Percentiles rank a stretch among this genome's conserved stretches.
These are phyloP conservation scores for Aspergillus versicolor DNA, from an alignment of 2,329 filamentous ascomycete species.

Conservation along the genomic window DNA sequence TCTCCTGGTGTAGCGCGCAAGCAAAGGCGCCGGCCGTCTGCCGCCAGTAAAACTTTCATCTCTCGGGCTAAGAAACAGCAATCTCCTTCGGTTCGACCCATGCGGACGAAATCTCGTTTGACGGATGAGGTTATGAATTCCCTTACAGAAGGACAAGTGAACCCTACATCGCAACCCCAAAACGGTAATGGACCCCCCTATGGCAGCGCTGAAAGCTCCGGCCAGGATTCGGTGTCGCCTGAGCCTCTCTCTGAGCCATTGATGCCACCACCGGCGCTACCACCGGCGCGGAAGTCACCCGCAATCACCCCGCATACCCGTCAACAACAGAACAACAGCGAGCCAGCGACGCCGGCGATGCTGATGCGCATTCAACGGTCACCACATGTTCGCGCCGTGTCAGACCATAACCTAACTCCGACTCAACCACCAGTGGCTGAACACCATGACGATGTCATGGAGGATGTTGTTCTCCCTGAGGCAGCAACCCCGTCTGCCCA, in stretches of 20 bases:
- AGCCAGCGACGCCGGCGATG: slow-evolving; percentile 82
- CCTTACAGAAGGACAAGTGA: slow-evolving; percentile 36
- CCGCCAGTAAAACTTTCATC: slow-evolving; percentile 32
- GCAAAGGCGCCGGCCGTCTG: slow-evolving; percentile 39
- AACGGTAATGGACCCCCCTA: slow-evolving; percentile 31
- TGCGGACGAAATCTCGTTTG: slow-evolving; percentile 33
- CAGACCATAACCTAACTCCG: slow-evolving; percentile 35
- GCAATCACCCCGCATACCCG: slow-evolving; percentile 33
- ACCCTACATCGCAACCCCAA: slow-evolving; percentile 24
- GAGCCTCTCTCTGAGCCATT: slow-evolving; percentile 50
- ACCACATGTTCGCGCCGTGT: slow-evolving; percentile 39
- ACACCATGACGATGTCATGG: slow-evolving; percentile 57
- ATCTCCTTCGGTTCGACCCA: slow-evolving; percentile 45
- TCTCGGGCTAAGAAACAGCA: slow-evolving; percentile 42
- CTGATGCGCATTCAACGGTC: slow-evolving; percentile 71
- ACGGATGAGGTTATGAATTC: slow-evolving; percentile 35
- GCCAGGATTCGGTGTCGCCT: slow-evolving; percentile 50
- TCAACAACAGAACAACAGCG: slow-evolving; percentile 34
- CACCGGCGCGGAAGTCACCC: slow-evolving; percentile 42
- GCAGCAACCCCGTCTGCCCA: slow-evolving; percentile 55
- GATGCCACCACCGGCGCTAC: slow-evolving; percentile 51
- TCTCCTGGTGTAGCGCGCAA: slow-evolving; percentile 39
- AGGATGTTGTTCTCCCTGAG: slow-evolving; percentile 72
- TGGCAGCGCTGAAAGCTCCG: slow-evolving; percentile 46
- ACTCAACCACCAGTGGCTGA: slow-evolving; percentile 40